These are phyloP conservation scores for Yamadazyma siamensis DNA, from an alignment of 1,139 yeast species.

Conservation along the genomic window DNA sequence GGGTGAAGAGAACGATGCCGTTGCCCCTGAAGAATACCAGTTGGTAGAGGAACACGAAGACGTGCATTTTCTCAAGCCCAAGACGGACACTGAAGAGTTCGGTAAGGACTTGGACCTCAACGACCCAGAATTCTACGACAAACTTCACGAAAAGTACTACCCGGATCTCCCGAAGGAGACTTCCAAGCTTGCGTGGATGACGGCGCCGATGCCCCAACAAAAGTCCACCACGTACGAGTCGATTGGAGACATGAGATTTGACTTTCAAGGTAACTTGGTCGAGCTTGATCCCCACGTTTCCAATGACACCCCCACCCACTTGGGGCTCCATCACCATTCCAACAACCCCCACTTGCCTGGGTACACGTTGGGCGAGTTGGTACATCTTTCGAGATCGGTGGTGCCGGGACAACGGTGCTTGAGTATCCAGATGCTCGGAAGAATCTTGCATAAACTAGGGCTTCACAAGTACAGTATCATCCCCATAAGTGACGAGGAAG, in stretches of 20 bases:
- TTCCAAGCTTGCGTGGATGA: constrained; percentile 88
- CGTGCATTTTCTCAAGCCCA: constrained; percentile 67
- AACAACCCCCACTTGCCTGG: constrained; percentile 90
- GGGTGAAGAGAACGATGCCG: constrained; percentile 16
- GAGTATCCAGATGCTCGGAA: constrained; percentile 82
- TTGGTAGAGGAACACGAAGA: constrained; percentile 19
- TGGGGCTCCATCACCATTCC: constrained; percentile 90
- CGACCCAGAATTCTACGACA: constrained; percentile 75
- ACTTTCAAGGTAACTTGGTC: constrained; percentile 76
- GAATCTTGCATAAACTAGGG: constrained; percentile 80
- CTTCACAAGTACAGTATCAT: constrained; percentile 52
- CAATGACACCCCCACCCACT: constrained; percentile 34
- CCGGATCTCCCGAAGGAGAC: constrained; percentile 87
- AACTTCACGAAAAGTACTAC: constrained; percentile 79
- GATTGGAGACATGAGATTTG: constrained; percentile 74
- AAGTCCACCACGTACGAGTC: constrained; percentile 54
- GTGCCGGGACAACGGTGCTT: constrained; percentile 83
- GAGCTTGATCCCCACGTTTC: constrained; percentile 41
- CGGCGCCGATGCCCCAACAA: constrained; percentile 51
- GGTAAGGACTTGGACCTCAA: constrained; percentile 51
- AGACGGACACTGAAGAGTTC: constrained; percentile 8
- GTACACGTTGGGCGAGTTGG: constrained; percentile 79
- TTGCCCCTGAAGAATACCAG: constrained; percentile 47
- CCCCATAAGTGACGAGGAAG: constrained; percentile 33
- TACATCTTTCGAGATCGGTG: constrained; percentile 74